phyloP scores from a whole-genome alignment of 1,284 basidiomycete species.

The Boletus austroedulis region DNA sequence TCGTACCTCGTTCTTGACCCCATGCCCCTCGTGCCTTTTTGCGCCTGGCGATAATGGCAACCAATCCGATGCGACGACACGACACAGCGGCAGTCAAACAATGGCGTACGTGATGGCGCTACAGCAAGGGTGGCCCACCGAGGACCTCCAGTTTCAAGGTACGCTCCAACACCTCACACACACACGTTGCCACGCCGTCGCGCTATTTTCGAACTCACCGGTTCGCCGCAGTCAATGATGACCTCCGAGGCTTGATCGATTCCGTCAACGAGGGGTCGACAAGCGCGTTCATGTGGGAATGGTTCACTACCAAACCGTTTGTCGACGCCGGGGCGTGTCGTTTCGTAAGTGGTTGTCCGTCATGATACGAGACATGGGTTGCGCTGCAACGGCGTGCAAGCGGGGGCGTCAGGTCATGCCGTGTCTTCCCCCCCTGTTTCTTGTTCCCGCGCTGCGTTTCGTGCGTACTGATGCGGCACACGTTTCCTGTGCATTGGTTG shows the following conservation, averaged over 20 bases:
- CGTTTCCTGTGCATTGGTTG: background rate
- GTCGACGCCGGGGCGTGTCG: conserved; percentile 79
- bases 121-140: conserved; percentile 78
- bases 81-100: conserved; percentile 81
- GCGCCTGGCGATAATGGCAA: background rate
- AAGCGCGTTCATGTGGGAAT: conserved; percentile 92
- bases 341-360: conserved; percentile 79
- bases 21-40: background rate
- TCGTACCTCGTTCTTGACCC: background rate
- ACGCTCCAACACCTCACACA: conserved; percentile 17
- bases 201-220: background rate
- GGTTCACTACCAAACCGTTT: conserved; percentile 97
- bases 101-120: conserved; percentile 96
- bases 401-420: too few species aligned
- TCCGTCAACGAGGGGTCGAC: conserved; percentile 87
- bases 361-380: too few species aligned
- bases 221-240: conserved; percentile 71
- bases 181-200: background rate
- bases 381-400: too few species aligned
- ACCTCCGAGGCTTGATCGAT: conserved; percentile 84
- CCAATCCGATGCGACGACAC: too few species aligned
- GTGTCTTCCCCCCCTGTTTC: too few species aligned
- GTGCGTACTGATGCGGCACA: background rate
- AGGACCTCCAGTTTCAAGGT: conserved; percentile 77
- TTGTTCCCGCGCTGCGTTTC: background rate